These are phyloP conservation scores for Raddia distichophylla DNA, from an alignment of 176 grass and related monocot species.

Conservation along the genomic window DNA sequence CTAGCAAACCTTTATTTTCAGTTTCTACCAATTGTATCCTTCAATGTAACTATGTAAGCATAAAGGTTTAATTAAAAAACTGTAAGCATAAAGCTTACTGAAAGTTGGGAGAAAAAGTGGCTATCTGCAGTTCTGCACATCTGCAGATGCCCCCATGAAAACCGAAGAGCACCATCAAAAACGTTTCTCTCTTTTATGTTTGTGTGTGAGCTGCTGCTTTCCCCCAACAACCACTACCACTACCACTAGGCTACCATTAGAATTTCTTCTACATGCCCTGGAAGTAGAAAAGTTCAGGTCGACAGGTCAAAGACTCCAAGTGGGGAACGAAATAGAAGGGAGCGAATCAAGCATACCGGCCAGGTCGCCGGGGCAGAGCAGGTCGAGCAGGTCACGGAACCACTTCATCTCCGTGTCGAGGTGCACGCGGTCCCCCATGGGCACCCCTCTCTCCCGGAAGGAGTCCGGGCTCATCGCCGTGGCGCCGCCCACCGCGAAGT, in stretches of 20 bases:
- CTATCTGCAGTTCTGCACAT: constrained; percentile 7
- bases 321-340: background rate
- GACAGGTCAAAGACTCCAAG: background rate
- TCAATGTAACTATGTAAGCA: background rate
- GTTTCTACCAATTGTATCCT: background rate
- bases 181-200: background rate
- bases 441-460: constrained; percentile 64
- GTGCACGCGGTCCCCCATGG: constrained; percentile 54
- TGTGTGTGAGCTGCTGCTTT: background rate
- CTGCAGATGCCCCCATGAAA: background rate
- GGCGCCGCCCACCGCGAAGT: constrained; percentile 86
- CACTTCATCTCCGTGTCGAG: constrained; percentile 73
- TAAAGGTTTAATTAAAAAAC: too few relatives aligned
- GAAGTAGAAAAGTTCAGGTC: background rate
- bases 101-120: background rate
- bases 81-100: background rate
- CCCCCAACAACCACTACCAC: background rate
- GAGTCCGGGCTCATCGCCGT: constrained; percentile 64
- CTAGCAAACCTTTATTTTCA: background rate
- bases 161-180: background rate
- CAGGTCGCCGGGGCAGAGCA: constrained; percentile 42
- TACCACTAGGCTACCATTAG: background rate
- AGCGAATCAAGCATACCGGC: constrained; percentile 27
- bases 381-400: constrained; percentile 61
- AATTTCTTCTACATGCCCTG: background rate